These are phyloP conservation scores for Adansonia madagascariensis DNA, from an alignment of 441 rosid species.

Conservation along the genomic window DNA sequence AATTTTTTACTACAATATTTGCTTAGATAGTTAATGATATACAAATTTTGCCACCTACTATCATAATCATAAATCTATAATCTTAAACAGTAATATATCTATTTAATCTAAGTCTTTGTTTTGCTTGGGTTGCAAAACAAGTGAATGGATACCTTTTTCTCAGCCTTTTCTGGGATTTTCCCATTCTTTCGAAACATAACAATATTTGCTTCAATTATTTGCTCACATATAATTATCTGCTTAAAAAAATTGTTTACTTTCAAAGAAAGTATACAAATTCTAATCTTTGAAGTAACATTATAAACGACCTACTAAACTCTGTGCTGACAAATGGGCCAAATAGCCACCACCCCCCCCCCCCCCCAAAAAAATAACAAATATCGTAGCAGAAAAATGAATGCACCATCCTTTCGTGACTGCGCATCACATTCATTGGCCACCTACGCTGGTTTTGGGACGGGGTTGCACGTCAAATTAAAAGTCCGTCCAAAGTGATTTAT, in stretches of 20 bases:
- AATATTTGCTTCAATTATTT: no score
- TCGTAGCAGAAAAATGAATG: neutral
- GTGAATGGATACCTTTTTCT: neutral
- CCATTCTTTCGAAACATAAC: neutral
- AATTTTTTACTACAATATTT: no score
- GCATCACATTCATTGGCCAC: constrained; percentile 20
- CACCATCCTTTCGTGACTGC: constrained; percentile 15
- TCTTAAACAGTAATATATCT: constrained; percentile 5
- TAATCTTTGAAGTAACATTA: neutral
- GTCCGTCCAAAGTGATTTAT: no score
- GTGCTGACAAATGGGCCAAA: constrained; percentile 6
- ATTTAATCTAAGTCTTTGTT: neutral
- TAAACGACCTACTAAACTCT: neutral
- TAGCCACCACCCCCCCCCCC: no score
- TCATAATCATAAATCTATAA: neutral
- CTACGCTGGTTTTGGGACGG: neutral
- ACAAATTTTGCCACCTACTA: neutral
- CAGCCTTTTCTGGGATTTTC: neutral
- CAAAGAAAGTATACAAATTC: constrained; percentile 8
- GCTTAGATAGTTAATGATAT: neutral
- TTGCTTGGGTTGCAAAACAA: constrained; percentile 21
- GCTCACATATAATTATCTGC: no score
- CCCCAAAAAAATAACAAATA: neutral
- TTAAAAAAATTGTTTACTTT: neutral
- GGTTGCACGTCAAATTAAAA: neutral